These are phyloP conservation scores for Sarocladium brachiariae DNA, from an alignment of 2,329 filamentous ascomycete genomes.

Conservation along the genomic window DNA sequence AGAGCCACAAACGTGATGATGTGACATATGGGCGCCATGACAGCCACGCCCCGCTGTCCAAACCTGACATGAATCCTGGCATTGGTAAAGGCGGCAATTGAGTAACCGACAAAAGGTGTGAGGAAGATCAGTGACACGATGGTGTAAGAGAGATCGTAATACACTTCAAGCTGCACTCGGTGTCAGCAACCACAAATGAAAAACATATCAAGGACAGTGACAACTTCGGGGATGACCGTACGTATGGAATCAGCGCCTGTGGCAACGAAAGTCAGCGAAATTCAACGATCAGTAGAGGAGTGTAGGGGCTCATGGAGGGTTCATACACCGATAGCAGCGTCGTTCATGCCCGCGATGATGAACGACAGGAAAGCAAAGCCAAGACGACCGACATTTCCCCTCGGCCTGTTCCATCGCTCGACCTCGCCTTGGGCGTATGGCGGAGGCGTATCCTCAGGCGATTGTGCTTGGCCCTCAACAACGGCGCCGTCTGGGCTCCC, in stretches of 20 bases:
- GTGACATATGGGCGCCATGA: constrained; percentile 55
- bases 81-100: constrained; percentile 52
- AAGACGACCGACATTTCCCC: constrained; percentile 24
- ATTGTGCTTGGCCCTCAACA: neutral
- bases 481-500: neutral
- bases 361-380: constrained; percentile 49
- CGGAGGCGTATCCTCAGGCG: constrained; percentile 15
- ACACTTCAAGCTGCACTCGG: constrained; percentile 44
- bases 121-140: constrained; percentile 58
- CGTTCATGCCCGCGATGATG: constrained; percentile 55
- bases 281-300: neutral
- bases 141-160: constrained; percentile 53
- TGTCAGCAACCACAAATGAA: neutral
- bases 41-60: constrained; percentile 60
- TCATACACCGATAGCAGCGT: constrained; percentile 52
- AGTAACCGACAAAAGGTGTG: constrained; percentile 57
- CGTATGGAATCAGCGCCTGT: constrained; percentile 33
- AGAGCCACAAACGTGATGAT: constrained; percentile 54
- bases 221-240: too few relatives aligned
- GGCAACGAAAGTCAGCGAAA: neutral
- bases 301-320: too few relatives aligned
- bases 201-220: too few relatives aligned
- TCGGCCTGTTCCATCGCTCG: constrained; percentile 31
- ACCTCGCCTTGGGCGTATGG: constrained; percentile 19
- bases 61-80: constrained; percentile 51